Evolutionary conservation across 2,329 filamentous ascomycete species (phyloP), one percentile per base, ranked within the genome.

Genomic region (Colletotrichum theobromicola): DNA sequence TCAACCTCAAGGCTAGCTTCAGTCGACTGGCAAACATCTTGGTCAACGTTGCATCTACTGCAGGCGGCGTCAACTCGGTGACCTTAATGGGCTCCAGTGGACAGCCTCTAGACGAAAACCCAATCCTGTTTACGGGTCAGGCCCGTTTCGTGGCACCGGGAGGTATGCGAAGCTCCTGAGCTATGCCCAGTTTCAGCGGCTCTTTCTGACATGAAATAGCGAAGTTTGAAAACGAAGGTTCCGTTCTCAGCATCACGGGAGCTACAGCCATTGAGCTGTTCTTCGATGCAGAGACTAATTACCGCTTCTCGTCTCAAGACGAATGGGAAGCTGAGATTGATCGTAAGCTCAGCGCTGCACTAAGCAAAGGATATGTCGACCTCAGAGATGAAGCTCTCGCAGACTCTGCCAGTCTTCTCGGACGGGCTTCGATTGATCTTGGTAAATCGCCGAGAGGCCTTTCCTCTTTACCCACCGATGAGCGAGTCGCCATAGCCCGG

Each of bases 221-320:
- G 15, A 13, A 53, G 24, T n/a, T 53, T 9, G 50, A 46, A 6
- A 53, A 46, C 10, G 37, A 69, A 32, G 50, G 58, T 60, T 55
- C 72, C 4, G 18, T 65, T 9, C 62, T 79, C 5, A 74, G 72
- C 0, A 67, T 80, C 13, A 72, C 75, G 10, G 76, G 76, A 12
- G 79, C 79, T 30, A 79, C 76, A 5, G 74, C 71, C 2, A 70
- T 80, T 30, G 79, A 81, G 16, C 72, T 81, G 15, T 80, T 80
- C 46, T 76, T 80, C 21, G 76, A 81, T 53, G 78, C 77, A 15
- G 78, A 80, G 58, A 79, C 76, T 15, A 79, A 70, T 18, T 80
- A 79, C 32, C 77, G 79, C 8, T 80, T 78, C 69, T 63, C 77
- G 10, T 72, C 63, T 28, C 75, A 78, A 67, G 65, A 60, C 15